Base-by-base conservation (phyloP, 345 rosid species). In the Laguncularia racemosa region DNA sequence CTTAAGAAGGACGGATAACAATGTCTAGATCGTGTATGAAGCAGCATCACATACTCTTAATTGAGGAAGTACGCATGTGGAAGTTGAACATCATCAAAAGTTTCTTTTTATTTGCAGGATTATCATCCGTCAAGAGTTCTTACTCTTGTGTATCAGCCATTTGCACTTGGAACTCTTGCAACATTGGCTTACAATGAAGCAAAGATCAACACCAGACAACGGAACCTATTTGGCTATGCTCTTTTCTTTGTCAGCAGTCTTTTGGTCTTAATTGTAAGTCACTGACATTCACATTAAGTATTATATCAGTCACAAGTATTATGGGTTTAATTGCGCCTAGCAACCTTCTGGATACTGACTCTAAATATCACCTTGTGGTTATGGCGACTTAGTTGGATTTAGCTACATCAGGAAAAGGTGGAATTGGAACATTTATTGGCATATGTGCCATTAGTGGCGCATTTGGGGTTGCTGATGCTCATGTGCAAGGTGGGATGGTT, bases 381-480 rank as follows among this genome's bases (percentile, higher is more conserved):
- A 11, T 44, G 5, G 23, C 44, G 20, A 2, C 9, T 53, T 56
- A 89, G 96, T 63, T 92, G 84, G 93, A 89, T 77, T 58, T 86
- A 63, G 93, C 87, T 65, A 76, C 91, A 10, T 75, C 77, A 1
- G 95, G 98, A 4, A 76, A 72, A 76, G 95, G 95, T 67, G 91
- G 97, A 12, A 19, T 84, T 44, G 82, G 73, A 72, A 65, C 86
- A 48, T 92, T 78, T 56, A 67, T 86, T 20, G 84, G 84, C 46
- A 74, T 92, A 59, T 92, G 89, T 53, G 67, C 44, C 47, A 46
- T 86, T 12, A 80, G 82, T 14, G 86, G 80, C 47, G 62, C 70
- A 49, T 89, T 92, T 60, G 97, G 98, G 21, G 45, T 83, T 16
- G 93, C 97, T 48, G 93, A 86, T 86, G 97, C 89, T 65, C 72